phyloP scores from a whole-genome alignment of 805 yeast species.

The Starmerella floricola region DNA sequence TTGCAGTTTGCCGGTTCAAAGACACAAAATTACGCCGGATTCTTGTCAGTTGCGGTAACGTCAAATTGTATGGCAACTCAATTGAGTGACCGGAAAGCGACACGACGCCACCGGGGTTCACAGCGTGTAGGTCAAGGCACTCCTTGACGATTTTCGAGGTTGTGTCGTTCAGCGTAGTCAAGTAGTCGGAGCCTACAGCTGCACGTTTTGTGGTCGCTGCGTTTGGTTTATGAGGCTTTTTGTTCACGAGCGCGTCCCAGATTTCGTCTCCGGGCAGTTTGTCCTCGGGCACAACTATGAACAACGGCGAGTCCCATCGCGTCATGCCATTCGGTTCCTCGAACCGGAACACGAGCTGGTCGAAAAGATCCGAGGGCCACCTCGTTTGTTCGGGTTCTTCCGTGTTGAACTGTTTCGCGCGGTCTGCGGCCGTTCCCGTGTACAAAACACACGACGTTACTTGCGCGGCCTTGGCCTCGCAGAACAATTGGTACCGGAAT shows the following conservation, averaged over 20 bases:
- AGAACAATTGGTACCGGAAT: conserved; percentile 81
- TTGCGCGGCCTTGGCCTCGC: conserved; percentile 76
- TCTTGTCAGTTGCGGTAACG: conserved; percentile 71
- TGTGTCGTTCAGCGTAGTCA: conserved; percentile 62
- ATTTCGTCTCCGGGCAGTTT: conserved; percentile 51
- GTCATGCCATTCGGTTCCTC: conserved; percentile 84
- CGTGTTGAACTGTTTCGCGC: conserved; percentile 52
- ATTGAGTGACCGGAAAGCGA: conserved; percentile 35
- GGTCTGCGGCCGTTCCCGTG: conserved; percentile 53
- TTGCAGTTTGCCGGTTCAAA: conserved; percentile 64
- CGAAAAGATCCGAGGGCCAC: conserved; percentile 58
- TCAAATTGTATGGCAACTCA: conserved; percentile 53
- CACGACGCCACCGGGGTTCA: conserved; percentile 30
- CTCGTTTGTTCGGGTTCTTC: conserved; percentile 24
- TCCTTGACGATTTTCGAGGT: conserved; percentile 55
- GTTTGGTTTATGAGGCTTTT: conserved; percentile 58
- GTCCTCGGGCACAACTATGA: conserved; percentile 48
- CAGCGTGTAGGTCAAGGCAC: conserved; percentile 50
- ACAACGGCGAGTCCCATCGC: conserved; percentile 90
- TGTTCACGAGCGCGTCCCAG: conserved; percentile 36
- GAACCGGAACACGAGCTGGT: conserved; percentile 65
- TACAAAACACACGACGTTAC: conserved; percentile 79
- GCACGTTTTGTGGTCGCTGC: conserved; percentile 75
- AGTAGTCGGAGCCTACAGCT: conserved; percentile 60
- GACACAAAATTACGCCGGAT: conserved; percentile 71